Evolutionary conservation across 2,329 filamentous ascomycete species (phyloP), one percentile per base, ranked within the genome.

Genomic region (Pseudopyrenochaeta lycopersici): DNA sequence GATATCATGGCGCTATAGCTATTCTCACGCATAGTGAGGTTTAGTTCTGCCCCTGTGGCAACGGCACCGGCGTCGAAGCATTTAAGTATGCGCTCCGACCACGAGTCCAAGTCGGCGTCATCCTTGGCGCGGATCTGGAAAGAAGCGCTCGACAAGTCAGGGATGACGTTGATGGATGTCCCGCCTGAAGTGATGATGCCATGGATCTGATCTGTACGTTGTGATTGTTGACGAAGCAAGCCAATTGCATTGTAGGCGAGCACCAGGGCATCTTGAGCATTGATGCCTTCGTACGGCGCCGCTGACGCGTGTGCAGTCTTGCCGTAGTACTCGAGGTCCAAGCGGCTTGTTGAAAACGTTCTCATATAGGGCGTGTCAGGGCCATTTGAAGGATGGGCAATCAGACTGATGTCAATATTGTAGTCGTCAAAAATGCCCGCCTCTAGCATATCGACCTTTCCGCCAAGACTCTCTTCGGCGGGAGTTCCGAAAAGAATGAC

Each of bases 371-470:
- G 40, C 33, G 40, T 51, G 33, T 27, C 23, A 81, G 79, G 0
- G 84, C 86, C 2, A 80, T 77, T 52, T 80, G 4, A 84, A 73
- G 0, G 82, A 80, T 78, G 76, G 2, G 74, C 66, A 27, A 65
- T 65, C 21, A 63, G 52, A 11, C 46, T 58, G 46, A 62, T 50
- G 32, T 76, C 68, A 38, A 78, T 71, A 59, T 27, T 27, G 23
- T 27, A 27, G 9, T 80, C 56, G 10, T 54, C 18, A 40, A 57
- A 82, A 9, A 78, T 76, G 3, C 78, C 78, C 3, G 76, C 77
- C 15, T 76, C 61, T 14, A 82, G 72, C 32, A 82, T 71, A 33
- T 74, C 76, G 39, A 82, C 78, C 62, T 81, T 81, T 41, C 80
- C 78, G 46, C 63, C 63, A 11, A 75, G 70, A 48, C 67, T 75